Evolutionary conservation across 805 yeast species (phyloP).

Genomic region (Starmerella tilneyi): DNA sequence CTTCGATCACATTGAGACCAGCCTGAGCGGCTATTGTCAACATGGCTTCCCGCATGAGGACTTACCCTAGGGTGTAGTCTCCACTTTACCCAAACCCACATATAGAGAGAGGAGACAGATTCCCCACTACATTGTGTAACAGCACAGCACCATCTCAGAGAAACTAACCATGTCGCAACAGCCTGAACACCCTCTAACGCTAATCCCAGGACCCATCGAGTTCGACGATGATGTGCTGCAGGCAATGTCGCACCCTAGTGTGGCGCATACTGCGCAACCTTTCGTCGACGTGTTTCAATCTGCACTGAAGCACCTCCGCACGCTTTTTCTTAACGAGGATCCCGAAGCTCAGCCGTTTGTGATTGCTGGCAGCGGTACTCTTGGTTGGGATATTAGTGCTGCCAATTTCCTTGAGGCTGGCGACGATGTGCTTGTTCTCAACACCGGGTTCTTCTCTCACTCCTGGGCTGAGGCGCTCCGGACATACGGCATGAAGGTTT

Average conservation of each 20-base stretch:
- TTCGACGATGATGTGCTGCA: conserved; percentile 67
- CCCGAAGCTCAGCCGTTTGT: conserved; percentile 68
- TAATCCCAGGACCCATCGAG: conserved; percentile 83
- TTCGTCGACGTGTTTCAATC: conserved; percentile 64
- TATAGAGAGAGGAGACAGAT: no score
- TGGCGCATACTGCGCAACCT: conserved; percentile 83
- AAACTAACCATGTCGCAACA: conserved; percentile 34
- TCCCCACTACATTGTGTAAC: no score
- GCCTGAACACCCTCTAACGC: conserved; percentile 35
- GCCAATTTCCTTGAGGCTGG: conserved; percentile 57
- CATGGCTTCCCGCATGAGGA: no score
- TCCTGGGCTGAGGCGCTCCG: conserved; percentile 64
- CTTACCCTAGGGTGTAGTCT: no score
- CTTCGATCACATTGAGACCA: no score
- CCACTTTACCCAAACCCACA: no score
- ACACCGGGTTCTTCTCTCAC: conserved; percentile 84
- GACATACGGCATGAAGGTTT: conserved; percentile 68
- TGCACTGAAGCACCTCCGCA: conserved; percentile 57
- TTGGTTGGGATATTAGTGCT: conserved; percentile 88
- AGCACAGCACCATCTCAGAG: background rate
- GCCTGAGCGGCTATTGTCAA: no score
- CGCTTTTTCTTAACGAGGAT: conserved; percentile 59
- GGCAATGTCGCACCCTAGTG: conserved; percentile 74
- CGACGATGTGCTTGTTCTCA: conserved; percentile 67
- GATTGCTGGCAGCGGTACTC: conserved; percentile 81